Base-by-base conservation (phyloP, 176 grass and related monocot species). In the Bolboschoenus planiculmis region DNA sequence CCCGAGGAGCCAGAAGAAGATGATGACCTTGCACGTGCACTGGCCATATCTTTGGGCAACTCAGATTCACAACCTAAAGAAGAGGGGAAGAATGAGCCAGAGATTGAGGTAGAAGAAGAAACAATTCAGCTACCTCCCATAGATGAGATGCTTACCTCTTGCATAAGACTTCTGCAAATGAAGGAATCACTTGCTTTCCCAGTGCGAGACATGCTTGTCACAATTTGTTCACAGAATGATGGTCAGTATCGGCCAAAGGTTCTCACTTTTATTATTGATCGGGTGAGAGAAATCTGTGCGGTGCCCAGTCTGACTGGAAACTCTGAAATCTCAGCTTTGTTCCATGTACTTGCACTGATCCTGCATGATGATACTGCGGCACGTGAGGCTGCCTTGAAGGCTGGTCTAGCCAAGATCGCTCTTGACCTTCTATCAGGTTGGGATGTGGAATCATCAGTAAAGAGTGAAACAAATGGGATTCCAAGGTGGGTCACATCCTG, bases 11-110 rank as follows among this genome's bases (percentile, higher is more conserved):
- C 91, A 53, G 93, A 95, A 87, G 96, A 93, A 57, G 92, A 99
- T 86, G 96, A 91, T 83, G 96, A 99, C 81, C 96, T 99, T 87
- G 96, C 96, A 90, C 87, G 91, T 53, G 96, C 96, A 80, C 92
- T 99, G 56, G 96, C 92, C 61, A 99, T 99, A 89, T 99, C 92
- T 64, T 76, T 99, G 64, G 93, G 92, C 37, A 95, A 87, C 88
- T 93, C 90, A 83, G 92, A 91, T 86, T 68, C 82, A 16, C 78
- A 87, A 78, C 56, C 81, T n/a, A 90, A 93, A 65, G 90, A 93
- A 84, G 92, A 95, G 82, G 82, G 68, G 47, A 83, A 14, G 76
- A 93, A 85, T 35, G 34, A 65, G 4, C 87, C 81, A 61, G 93
- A 89, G 79, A 56, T 86, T 56, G 93, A 95, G 78, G 71, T 89